These are phyloP conservation scores for Plenodomus biglobosus DNA, from an alignment of 2,329 filamentous ascomycete species.

Conservation along the genomic window DNA sequence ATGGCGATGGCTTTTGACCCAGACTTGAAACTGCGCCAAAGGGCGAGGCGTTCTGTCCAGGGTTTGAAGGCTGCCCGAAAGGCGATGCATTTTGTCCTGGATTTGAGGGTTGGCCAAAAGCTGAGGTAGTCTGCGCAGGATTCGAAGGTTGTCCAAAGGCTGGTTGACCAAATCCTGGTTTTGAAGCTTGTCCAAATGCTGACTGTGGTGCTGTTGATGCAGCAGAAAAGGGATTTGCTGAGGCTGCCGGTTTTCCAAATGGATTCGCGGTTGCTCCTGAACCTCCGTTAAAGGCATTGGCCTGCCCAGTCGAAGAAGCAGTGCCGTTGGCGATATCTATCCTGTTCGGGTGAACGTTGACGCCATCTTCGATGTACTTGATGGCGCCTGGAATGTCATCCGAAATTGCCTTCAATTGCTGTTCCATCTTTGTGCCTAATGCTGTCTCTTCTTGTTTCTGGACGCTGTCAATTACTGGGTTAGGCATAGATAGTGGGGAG, in stretches of 20 bases:
- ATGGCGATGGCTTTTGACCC: constrained; percentile 27
- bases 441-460: constrained; percentile 63
- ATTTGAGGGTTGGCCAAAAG: constrained; percentile 47
- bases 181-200: constrained; percentile 42
- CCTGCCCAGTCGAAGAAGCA: constrained; percentile 6
- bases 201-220: constrained; percentile 24
- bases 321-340: constrained; percentile 35
- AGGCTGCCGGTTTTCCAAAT: neutral
- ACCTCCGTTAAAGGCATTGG: constrained; percentile 5
- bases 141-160: constrained; percentile 48
- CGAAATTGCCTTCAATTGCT: constrained; percentile 72
- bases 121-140: constrained; percentile 19
- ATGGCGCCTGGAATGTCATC: constrained; percentile 69
- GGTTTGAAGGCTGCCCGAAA: constrained; percentile 47
- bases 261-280: constrained; percentile 14
- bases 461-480: constrained; percentile 10
- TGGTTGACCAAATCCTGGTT: constrained; percentile 36
- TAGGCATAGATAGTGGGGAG: neutral
- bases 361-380: constrained; percentile 41
- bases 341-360: constrained; percentile 39
- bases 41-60: constrained; percentile 21
- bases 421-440: constrained; percentile 63
- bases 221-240: neutral
- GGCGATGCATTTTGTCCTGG: constrained; percentile 21
- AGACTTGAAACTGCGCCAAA: constrained; percentile 47